These are phyloP conservation scores for Colletotrichum sp. DNA, from an alignment of 2,329 filamentous ascomycete species.

Conservation along the genomic window DNA sequence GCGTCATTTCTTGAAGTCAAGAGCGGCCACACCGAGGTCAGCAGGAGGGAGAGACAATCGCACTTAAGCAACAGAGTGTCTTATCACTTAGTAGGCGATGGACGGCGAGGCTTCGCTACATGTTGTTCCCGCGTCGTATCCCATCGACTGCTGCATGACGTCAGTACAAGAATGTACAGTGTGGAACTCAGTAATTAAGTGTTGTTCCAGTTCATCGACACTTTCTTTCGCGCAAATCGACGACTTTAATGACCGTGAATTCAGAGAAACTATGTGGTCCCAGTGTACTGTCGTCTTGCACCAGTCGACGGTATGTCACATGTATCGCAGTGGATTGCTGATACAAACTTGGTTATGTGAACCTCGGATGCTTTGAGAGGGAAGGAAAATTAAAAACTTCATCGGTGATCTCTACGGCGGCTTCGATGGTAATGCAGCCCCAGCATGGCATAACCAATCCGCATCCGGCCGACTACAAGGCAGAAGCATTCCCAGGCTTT, in stretches of 20 bases:
- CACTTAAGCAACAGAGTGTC: not conserved
- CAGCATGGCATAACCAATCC: not conserved
- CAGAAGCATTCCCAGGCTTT: not conserved
- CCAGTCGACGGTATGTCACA: not conserved
- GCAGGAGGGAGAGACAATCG: not conserved
- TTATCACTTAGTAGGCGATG: not conserved
- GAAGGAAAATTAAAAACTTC: not conserved
- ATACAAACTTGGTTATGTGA: rapidly evolving
- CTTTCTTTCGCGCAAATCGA: too few relatives aligned
- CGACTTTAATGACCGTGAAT: too few relatives aligned
- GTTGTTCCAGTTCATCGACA: too few relatives aligned
- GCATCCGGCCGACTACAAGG: not conserved
- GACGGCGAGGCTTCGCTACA: not conserved
- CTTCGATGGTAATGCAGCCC: not conserved
- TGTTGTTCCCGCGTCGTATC: not conserved
- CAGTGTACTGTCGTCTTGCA: too few relatives aligned
- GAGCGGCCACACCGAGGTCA: not conserved
- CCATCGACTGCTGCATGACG: not conserved
- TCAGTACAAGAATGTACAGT: too few relatives aligned
- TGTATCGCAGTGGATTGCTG: not conserved
- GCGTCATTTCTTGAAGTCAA: not conserved
- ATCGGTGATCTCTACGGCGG: not conserved
- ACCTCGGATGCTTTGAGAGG: not conserved
- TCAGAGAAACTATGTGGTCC: too few relatives aligned
- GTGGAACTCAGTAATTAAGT: too few relatives aligned